Evolutionary conservation across 768 basidiomycete species (phyloP).

Genomic region (Mycena vulgaris): DNA sequence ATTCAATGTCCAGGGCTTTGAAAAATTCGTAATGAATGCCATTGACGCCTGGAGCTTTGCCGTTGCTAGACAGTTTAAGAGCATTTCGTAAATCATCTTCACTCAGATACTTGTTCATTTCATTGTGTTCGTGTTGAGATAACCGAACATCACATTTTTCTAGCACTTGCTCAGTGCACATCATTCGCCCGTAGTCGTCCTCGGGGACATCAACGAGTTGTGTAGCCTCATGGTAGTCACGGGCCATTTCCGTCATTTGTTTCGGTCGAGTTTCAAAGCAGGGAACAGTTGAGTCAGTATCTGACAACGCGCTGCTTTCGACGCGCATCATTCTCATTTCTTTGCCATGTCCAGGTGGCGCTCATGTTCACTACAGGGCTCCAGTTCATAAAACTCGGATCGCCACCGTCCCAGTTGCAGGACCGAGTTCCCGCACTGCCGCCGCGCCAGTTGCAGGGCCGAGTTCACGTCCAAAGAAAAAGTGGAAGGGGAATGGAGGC

Average conservation of each 20-base stretch:
- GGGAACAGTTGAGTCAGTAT: background rate
- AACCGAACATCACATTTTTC: background rate
- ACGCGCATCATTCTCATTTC: too few species aligned
- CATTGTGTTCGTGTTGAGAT: background rate
- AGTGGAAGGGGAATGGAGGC: too few species aligned
- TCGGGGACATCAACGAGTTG: background rate
- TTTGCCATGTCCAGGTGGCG: too few species aligned
- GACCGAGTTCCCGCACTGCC: too few species aligned
- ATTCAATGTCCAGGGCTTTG: constrained; percentile 3
- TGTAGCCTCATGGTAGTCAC: background rate
- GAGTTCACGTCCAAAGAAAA: too few species aligned
- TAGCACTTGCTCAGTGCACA: background rate
- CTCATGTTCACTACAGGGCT: too few species aligned
- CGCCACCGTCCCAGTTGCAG: too few species aligned
- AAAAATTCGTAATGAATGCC: constrained; percentile 3
- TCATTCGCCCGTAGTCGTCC: background rate
- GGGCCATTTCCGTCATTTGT: background rate
- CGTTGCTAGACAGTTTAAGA: background rate
- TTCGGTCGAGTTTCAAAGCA: background rate
- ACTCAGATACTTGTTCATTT: background rate
- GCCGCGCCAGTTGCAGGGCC: too few species aligned
- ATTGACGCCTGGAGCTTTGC: background rate
- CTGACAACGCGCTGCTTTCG: too few species aligned
- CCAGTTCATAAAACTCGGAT: too few species aligned
- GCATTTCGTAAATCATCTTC: background rate